Conservation (phyloP, 2,329 filamentous ascomycete species). For the Annulohypoxylon truncatum region DNA sequence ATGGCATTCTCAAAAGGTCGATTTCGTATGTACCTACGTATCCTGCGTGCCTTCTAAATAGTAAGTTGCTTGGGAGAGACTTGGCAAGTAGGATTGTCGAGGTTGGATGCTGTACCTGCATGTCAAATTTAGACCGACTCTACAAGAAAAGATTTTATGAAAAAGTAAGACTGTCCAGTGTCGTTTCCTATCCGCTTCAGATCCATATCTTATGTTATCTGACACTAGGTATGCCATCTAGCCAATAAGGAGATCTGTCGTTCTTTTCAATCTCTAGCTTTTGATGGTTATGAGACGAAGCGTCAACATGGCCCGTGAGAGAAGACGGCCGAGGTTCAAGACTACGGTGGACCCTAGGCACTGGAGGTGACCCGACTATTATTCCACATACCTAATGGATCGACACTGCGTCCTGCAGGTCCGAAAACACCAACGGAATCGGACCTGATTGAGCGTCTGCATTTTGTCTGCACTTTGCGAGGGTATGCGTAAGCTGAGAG, state of each 20-base stretch:
- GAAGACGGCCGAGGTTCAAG: too few relatives aligned
- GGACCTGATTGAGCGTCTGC: constrained; percentile 22
- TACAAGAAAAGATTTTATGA: not conserved
- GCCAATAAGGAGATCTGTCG: not conserved
- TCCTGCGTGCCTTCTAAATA: not conserved
- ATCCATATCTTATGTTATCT: not conserved
- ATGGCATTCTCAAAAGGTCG: not conserved
- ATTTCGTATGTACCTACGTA: not conserved
- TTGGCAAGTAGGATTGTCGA: not conserved
- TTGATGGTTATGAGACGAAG: not conserved
- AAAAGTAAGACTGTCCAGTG: not conserved
- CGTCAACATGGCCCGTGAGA: not conserved
- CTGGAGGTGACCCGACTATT: not conserved
- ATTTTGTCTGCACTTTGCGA: not conserved
- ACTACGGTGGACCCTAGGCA: not conserved
- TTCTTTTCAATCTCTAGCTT: not conserved
- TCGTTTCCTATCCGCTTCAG: not conserved
- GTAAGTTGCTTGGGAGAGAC: not conserved
- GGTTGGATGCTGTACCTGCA: not conserved
- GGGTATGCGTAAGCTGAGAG: constrained; percentile 8
- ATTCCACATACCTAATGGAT: constrained; percentile 19
- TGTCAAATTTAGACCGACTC: not conserved
- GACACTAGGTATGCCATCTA: not conserved
- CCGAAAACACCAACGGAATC: constrained; percentile 19
- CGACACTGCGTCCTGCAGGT: constrained; percentile 31